Conservation (phyloP, 225 moss, liverwort and hornwort species). For the Climacium dendroides region DNA sequence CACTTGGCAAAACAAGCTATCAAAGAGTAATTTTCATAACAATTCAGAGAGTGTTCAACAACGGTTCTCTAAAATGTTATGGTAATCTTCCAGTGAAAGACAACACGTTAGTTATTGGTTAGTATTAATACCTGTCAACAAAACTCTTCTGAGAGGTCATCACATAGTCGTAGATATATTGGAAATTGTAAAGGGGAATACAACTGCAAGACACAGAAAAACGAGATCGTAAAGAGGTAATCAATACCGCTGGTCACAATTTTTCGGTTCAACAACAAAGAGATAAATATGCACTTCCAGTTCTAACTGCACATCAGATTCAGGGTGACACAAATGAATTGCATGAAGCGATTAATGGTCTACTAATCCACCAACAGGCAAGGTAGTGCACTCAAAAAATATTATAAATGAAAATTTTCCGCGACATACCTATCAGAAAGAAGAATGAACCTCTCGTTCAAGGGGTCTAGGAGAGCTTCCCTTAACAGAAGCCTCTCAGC, state of each 20-base stretch:
- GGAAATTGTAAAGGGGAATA: conserved; percentile 83
- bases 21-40: background rate
- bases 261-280: background rate
- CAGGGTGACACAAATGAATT: background rate
- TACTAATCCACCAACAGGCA: background rate
- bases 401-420: background rate
- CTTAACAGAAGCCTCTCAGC: conserved; percentile 64
- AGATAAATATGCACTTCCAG: background rate
- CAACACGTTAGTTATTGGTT: background rate
- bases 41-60: background rate
- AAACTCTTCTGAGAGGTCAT: conserved; percentile 89
- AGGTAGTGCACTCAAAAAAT: background rate
- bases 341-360: background rate
- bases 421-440: conserved; percentile 73
- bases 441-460: conserved; percentile 73
- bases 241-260: background rate
- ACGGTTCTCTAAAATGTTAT: background rate
- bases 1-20: background rate
- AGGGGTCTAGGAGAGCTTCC: conserved; percentile 64
- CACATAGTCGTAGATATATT: conserved; percentile 64
- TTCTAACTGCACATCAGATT: background rate
- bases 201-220: conserved; percentile 55
- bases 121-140: conserved; percentile 65
- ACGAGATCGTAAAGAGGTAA: background rate
- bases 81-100: background rate